Conservation (phyloP, 2,329 filamentous ascomycete genomes). For the Zasmidium citrigriseum region DNA sequence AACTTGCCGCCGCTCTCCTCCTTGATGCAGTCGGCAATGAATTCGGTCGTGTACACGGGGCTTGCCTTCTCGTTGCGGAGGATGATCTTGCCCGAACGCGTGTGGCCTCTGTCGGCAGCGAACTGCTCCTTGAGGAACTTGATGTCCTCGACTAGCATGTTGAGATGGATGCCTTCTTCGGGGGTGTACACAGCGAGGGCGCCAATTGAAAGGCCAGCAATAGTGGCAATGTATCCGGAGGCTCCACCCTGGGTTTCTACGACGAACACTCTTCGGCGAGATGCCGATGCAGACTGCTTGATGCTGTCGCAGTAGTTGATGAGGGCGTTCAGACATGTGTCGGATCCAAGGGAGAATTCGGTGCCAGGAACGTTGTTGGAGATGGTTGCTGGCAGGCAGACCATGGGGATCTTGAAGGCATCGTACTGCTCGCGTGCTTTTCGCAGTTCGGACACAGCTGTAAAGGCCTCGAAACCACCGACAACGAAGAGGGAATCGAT, state of each 20-base stretch:
- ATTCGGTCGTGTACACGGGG: slow-evolving; percentile 84
- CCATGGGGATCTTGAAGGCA: slow-evolving; percentile 88
- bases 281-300: slow-evolving; percentile 93
- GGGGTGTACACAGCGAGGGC: slow-evolving; percentile 94
- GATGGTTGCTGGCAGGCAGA: slow-evolving; percentile 90
- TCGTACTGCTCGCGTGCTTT: slow-evolving; percentile 76
- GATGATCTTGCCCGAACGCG: slow-evolving; percentile 87
- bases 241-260: slow-evolving; percentile 96
- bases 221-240: slow-evolving; percentile 89
- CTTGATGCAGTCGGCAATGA: slow-evolving; percentile 93
- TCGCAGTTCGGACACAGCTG: slow-evolving; percentile 82
- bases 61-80: slow-evolving; percentile 96
- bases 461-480: slow-evolving; percentile 96
- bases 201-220: slow-evolving; percentile 88
- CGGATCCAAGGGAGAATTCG: slow-evolving; percentile 93
- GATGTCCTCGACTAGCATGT: slow-evolving; percentile 90
- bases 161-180: slow-evolving; percentile 90
- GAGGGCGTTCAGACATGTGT: slow-evolving; percentile 94
- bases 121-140: slow-evolving; percentile 86
- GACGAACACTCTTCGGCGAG: slow-evolving; percentile 90
- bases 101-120: slow-evolving; percentile 79
- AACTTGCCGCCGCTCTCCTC: slow-evolving; percentile 91
- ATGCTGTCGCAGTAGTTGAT: slow-evolving; percentile 97
- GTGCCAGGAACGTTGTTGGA: slow-evolving; percentile 98
- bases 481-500: slow-evolving; percentile 87